These are phyloP conservation scores for Dactylonectria estremocensis DNA, from an alignment of 2,329 filamentous ascomycete species.

Conservation along the genomic window DNA sequence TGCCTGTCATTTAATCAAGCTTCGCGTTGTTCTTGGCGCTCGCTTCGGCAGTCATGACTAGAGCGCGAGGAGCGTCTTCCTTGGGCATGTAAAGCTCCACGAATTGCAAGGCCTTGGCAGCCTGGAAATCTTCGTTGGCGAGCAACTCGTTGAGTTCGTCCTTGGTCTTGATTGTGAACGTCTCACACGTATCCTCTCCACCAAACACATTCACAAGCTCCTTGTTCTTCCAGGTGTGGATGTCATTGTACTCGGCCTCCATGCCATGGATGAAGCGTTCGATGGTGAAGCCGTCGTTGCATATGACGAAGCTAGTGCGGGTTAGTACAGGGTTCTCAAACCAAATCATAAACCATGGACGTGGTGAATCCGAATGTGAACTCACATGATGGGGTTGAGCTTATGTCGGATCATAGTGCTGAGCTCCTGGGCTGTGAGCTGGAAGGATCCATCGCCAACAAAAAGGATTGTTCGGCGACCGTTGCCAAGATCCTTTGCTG, in stretches of 20 bases:
- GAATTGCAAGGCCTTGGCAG: constrained; percentile 72
- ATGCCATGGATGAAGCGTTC: constrained; percentile 91
- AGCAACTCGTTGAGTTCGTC: constrained; percentile 78
- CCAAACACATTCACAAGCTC: constrained; percentile 79
- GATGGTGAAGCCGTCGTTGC: constrained; percentile 91
- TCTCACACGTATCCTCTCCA: constrained; percentile 71
- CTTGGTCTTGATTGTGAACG: constrained; percentile 78
- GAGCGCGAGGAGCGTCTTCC: constrained; percentile 80
- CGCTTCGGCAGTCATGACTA: constrained; percentile 80
- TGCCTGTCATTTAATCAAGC: constrained; percentile 45
- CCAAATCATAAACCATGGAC: not conserved
- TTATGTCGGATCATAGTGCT: constrained; percentile 85
- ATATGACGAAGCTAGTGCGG: constrained; percentile 79
- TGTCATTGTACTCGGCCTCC: constrained; percentile 86
- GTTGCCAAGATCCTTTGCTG: constrained; percentile 74
- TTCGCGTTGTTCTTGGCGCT: constrained; percentile 78
- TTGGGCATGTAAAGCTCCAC: constrained; percentile 88
- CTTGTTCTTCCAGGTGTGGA: constrained; percentile 81
- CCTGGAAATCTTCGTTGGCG: constrained; percentile 74
- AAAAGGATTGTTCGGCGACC: constrained; percentile 83
- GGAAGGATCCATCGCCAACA: constrained; percentile 90
- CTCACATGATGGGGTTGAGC: constrained; percentile 83
- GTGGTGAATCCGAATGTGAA: constrained; percentile 25
- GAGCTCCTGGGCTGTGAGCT: constrained; percentile 87
- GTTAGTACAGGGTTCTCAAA: constrained; percentile 38